phyloP scores from a whole-genome alignment of 2,329 filamentous ascomycete genomes.

The Bipolaris oryzae region DNA sequence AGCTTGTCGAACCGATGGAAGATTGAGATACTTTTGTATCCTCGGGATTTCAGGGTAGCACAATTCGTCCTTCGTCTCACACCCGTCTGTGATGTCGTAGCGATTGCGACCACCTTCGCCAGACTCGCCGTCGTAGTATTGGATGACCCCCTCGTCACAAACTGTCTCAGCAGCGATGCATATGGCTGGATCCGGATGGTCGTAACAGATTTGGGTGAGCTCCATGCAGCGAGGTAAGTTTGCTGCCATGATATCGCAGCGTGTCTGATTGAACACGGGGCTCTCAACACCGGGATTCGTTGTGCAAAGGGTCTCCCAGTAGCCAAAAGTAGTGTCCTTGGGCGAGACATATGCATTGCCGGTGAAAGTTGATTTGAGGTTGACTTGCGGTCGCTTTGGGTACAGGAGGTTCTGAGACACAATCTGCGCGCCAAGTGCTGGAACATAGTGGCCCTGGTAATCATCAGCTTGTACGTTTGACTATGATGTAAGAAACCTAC shows the following conservation, averaged over 20 bases:
- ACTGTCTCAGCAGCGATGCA: constrained; percentile 47
- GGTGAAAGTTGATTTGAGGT: constrained; percentile 53
- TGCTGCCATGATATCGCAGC: constrained; percentile 55
- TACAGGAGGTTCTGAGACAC: constrained; percentile 53
- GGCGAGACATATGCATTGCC: constrained; percentile 56
- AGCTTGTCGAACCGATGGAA: constrained; percentile 40
- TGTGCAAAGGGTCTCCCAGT: constrained; percentile 56
- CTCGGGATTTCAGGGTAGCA: constrained; percentile 46
- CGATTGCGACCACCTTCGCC: constrained; percentile 50
- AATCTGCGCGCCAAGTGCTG: constrained; percentile 53
- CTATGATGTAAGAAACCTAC: constrained; percentile 34
- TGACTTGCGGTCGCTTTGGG: constrained; percentile 51
- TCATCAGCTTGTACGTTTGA: not conserved
- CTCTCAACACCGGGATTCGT: constrained; percentile 52
- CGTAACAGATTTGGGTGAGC: constrained; percentile 50
- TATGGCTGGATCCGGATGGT: constrained; percentile 51
- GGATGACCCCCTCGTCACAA: constrained; percentile 50
- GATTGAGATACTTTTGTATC: constrained; percentile 45
- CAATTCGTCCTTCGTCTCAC: constrained; percentile 44
- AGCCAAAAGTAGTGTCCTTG: constrained; percentile 50
- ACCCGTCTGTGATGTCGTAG: constrained; percentile 53
- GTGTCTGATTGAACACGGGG: constrained; percentile 54
- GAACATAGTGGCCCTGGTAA: constrained; percentile 56
- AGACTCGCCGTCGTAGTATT: constrained; percentile 51
- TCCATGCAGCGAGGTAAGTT: constrained; percentile 55